Base-by-base conservation (phyloP, 352 stramenopile species). In the Globisporangium camurandrum region DNA sequence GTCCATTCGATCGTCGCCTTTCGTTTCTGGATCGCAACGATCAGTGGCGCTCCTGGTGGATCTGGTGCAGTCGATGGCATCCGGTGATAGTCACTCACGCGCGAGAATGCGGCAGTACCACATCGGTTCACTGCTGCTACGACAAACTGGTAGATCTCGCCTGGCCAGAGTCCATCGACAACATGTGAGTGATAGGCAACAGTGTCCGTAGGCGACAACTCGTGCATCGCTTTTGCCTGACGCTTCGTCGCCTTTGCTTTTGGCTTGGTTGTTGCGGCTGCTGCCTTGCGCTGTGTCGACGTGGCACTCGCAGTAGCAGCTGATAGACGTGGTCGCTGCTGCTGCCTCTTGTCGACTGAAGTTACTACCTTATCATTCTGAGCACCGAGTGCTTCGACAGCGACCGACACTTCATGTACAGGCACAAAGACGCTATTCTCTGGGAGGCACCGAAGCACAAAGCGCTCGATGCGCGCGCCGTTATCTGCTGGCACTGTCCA, bases 141-240 rank as follows among this genome's bases (percentile, higher is more conserved):
- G 17, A 75, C 63, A 43, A 90, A 90, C 45, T 88, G 75, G 41
- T 90, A 90, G 17, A 90, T 71, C 41, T 85, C 75, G 2, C 79
- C 79, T 14, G 79, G 53, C 66, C 74, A 84, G 14, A 90, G 56
- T 0, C 65, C 66, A 2, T 68, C 31, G 12, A 83, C 41, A 0
- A 43, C 61, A 41, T 69, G 83, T 10, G 69, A 66, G n/a, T n/a
- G n/a, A n/a, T n/a, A n/a, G 4, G 70, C 60, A 9, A 52, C 40
- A 2, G 34, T 34, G 22, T 49, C 42, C 2, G 45, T 12, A 19
- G 49, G 12, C 19, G 56, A 31, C 33, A 17, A 8, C 33, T 20
- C 33, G 33, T 19, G 3, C 8, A 1, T 39, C 14, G 19, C 19
- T 4, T 8, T 39, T 17, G 33, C 7, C 33, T 39, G 14, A 20